Base-by-base conservation (phyloP, 202 grass and related monocot species). In the Cymbopogon flexuosus region DNA sequence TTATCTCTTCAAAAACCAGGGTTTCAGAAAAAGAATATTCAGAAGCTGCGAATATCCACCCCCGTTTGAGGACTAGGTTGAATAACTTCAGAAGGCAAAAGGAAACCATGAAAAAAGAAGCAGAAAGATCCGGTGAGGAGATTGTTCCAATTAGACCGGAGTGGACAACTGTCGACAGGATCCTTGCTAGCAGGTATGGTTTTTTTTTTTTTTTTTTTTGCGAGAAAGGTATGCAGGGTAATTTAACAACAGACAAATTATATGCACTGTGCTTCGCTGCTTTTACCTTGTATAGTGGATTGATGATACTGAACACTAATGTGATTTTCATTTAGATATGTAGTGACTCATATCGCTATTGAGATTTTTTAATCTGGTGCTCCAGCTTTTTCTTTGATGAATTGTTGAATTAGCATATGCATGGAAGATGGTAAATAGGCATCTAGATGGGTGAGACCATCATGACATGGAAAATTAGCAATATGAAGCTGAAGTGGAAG, bases 151-250 rank as follows among this genome's bases (percentile, higher is more conserved):
- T 99, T 70, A 90, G 96, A 84, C 87, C 92, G 56, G 96, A 99
- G 78, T 99, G 96, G 96, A 99, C 90, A 34, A 87, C 90, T 76
- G 92, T 99, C 52, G 93, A 99, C 68, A 89, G 93, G 76, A 93
- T 99, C 81, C 85, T 99, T 65, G 2, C 83, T 62, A 96, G 83
- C 93, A 99, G 96, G 96, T 99, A 79, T 62, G 62, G 40, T 27
- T 27, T 27, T 27, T 27, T 1, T 27, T 27, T 27, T 27, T 27
- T 27, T 27, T 27, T 27, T 1, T 27, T 27, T 27, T 27, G 27
- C 2, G 27, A 27, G 27, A 27, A 27, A 99, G 96, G 96, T 99
- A 79, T 62, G 62, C 37, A 62, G 40, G 62, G 62, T 78, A 30
- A 61, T 14, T 41, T 81, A 41, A 77, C 27, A 56, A 30, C 31